A percentile compares a stretch with the other conserved stretches of the same genome.
phyloP scores from a whole-genome alignment of 192 early-diverging fungal species.

The Martensiomyces pterosporus region DNA sequence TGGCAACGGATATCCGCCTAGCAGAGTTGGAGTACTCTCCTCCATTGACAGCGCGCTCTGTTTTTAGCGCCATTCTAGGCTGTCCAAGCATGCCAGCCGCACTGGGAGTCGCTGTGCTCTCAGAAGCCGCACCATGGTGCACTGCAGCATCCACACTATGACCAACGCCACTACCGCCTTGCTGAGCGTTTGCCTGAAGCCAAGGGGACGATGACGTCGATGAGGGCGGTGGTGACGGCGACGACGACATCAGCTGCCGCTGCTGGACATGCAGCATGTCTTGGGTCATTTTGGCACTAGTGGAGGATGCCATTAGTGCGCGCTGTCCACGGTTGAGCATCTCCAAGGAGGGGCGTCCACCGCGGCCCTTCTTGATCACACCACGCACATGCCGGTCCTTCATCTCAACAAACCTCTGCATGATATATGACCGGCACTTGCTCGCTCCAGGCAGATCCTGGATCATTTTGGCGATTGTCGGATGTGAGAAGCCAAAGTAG shows the following conservation, averaged over 20 bases:
- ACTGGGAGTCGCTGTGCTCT: no score
- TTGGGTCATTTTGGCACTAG: not conserved
- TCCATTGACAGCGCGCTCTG: no score
- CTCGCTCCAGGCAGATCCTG: constrained; percentile 79
- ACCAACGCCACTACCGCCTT: not conserved
- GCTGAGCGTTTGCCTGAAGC: no score
- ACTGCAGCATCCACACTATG: no score
- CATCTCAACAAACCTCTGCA: constrained; percentile 66
- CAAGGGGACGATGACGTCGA: no score
- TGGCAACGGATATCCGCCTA: constrained; percentile 17
- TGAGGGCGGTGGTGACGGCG: not conserved
- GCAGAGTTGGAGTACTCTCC: not conserved
- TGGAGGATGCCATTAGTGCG: constrained; percentile 1
- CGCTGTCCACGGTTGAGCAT: constrained; percentile 46
- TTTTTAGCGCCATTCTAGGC: no score
- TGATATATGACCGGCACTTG: constrained; percentile 67
- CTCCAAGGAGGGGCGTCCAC: constrained; percentile 21
- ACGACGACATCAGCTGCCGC: constrained; percentile 25
- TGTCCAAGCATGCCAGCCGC: no score
- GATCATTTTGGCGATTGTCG: constrained; percentile 79
- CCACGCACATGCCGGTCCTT: constrained; percentile 54
- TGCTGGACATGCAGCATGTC: no score
- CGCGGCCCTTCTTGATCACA: constrained; percentile 49
- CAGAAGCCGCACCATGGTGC: no score
- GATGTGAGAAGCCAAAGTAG: constrained; percentile 86